Percentiles rank a stretch among this genome's conserved stretches.
Conservation (phyloP, 108 stramenopile species). For the Pseudonitzschia multiseries region DNA sequence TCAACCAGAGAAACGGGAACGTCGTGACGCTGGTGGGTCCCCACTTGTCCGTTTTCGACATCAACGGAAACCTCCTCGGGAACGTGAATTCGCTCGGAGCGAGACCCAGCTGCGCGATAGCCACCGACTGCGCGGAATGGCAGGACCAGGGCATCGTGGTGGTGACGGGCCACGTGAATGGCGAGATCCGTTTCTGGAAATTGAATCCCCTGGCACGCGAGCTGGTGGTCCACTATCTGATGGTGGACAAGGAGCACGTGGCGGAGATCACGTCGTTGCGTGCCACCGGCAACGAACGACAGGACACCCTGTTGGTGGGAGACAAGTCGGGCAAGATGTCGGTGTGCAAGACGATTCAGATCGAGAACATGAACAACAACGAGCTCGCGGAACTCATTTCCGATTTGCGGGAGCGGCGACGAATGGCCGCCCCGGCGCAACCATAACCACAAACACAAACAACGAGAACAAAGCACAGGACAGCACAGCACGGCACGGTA, state of each 20-base stretch:
- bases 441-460: neutral
- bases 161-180: conserved; percentile 92
- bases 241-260: conserved; percentile 73
- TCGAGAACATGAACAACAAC: conserved; percentile 66
- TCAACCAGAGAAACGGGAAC: conserved; percentile 90
- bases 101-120: conserved; percentile 76
- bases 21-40: conserved; percentile 81
- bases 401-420: conserved; percentile 19
- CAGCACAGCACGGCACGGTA: too few relatives aligned
- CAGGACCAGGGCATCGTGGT: conserved; percentile 88
- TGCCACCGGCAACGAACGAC: conserved; percentile 53
- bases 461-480: too few relatives aligned
- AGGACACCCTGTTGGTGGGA: conserved; percentile 86
- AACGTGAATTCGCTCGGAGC: conserved; percentile 59
- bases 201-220: conserved; percentile 57
- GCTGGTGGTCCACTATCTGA: conserved; percentile 51
- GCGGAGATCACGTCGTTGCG: conserved; percentile 79
- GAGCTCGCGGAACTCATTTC: conserved; percentile 42
- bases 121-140: conserved; percentile 94
- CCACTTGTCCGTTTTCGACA: conserved; percentile 80
- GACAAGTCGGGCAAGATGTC: conserved; percentile 87
- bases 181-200: conserved; percentile 91
- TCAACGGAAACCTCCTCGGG: conserved; percentile 89
- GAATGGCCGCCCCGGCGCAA: neutral
- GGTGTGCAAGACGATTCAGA: conserved; percentile 64